Evolutionary conservation across 768 basidiomycete species (phyloP).

Genomic region (Leccinum variicolor): DNA sequence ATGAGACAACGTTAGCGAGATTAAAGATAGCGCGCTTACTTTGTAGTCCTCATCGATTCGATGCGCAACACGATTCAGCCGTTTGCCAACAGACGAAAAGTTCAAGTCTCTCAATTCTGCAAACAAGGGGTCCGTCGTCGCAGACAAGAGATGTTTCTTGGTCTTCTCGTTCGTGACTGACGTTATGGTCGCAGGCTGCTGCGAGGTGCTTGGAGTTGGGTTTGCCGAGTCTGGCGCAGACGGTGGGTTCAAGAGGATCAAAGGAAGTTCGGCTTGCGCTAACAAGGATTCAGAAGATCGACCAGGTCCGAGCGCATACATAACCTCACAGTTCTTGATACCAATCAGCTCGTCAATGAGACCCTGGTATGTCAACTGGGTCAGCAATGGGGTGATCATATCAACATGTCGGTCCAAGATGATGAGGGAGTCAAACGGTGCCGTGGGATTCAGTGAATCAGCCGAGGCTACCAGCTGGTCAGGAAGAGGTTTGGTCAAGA

Average conservation of each 20-base stretch:
- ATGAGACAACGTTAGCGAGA: conserved; percentile 2
- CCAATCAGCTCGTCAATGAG: conserved; percentile 91
- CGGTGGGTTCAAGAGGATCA: conserved; percentile 62
- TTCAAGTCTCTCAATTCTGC: conserved; percentile 86
- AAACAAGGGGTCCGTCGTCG: conserved; percentile 75
- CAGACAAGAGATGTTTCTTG: conserved; percentile 85
- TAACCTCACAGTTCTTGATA: conserved; percentile 76
- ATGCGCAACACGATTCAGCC: conserved; percentile 76
- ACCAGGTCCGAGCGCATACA: not conserved
- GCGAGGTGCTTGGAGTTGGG: conserved; percentile 35
- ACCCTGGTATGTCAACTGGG: conserved; percentile 95
- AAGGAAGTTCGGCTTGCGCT: conserved; percentile 83
- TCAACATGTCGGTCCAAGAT: conserved; percentile 89
- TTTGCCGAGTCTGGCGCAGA: conserved; percentile 37
- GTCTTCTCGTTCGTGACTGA: conserved; percentile 73
- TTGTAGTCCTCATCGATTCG: conserved; percentile 93
- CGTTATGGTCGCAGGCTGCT: conserved; percentile 42
- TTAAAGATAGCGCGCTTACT: conserved; percentile 35
- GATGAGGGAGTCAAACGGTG: conserved; percentile 80
- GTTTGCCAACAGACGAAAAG: conserved; percentile 84
- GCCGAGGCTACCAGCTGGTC: conserved; percentile 39
- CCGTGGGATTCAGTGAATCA: conserved; percentile 44
- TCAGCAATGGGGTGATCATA: conserved; percentile 93
- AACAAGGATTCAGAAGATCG: conserved; percentile 3
- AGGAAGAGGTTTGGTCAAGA: conserved; percentile 60